A percentile compares a stretch with the other conserved stretches of the same genome.
Evolutionary conservation across 2,329 filamentous ascomycete species (phyloP).

Genomic region (Aureobasidium sp.): DNA sequence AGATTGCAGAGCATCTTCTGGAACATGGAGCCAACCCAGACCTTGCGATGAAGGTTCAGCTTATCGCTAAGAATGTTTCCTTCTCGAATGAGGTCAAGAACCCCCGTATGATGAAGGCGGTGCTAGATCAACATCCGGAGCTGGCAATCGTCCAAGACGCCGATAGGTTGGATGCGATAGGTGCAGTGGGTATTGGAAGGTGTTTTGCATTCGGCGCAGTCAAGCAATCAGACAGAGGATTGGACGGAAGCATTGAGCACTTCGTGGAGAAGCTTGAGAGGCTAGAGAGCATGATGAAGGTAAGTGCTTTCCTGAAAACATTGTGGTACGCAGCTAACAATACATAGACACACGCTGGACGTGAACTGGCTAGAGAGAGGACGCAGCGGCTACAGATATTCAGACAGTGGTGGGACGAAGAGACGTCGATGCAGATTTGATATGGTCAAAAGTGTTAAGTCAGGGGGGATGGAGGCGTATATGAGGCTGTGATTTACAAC

Average conservation of each 20-base stretch:
- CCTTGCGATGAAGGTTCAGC: constrained; percentile 59
- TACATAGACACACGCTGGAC: constrained; percentile 39
- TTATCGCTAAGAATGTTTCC: constrained; percentile 66
- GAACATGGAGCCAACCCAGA: constrained; percentile 47
- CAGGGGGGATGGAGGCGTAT: neutral
- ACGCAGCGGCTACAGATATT: constrained; percentile 42
- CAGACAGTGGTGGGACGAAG: constrained; percentile 46
- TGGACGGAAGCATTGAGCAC: constrained; percentile 62
- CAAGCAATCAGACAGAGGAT: constrained; percentile 37
- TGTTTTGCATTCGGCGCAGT: constrained; percentile 70
- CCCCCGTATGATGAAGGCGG: constrained; percentile 46
- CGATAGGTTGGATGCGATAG: constrained; percentile 84
- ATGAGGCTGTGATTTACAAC: neutral
- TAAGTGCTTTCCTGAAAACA: neutral
- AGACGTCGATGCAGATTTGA: constrained; percentile 21
- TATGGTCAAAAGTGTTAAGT: neutral
- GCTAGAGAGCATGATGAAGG: constrained; percentile 52
- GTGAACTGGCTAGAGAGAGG: constrained; percentile 39
- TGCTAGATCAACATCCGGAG: constrained; percentile 62
- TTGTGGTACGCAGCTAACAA: neutral
- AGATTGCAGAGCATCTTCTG: constrained; percentile 48
- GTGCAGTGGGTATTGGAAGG: constrained; percentile 73
- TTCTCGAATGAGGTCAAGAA: constrained; percentile 66
- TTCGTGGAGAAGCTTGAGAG: constrained; percentile 67
- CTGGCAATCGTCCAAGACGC: constrained; percentile 85